These are phyloP conservation scores for Podila horticola DNA, from an alignment of 192 early-diverging fungal genomes.

Conservation along the genomic window DNA sequence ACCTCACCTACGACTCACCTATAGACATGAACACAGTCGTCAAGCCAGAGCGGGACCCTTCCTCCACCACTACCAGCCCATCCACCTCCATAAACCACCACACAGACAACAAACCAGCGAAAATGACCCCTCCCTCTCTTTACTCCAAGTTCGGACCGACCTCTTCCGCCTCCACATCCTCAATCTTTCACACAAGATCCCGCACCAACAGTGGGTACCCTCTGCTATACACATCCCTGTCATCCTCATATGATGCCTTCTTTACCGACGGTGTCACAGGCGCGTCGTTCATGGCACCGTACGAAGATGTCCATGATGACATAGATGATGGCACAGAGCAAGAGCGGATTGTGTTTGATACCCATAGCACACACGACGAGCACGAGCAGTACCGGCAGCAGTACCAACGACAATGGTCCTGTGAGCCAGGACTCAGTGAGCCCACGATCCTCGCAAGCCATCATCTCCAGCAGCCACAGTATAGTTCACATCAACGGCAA, in stretches of 20 bases:
- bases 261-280: slow-evolving; percentile 16
- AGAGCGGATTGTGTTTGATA: neutral
- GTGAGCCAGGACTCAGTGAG: slow-evolving; percentile 5
- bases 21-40: slow-evolving; percentile 2
- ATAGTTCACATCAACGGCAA: neutral
- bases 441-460: slow-evolving; percentile 7
- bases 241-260: slow-evolving; percentile 40
- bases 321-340: neutral
- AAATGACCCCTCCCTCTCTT: slow-evolving; percentile 1
- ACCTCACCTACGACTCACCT: neutral
- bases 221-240: neutral
- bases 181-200: neutral
- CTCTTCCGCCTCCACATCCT: neutral
- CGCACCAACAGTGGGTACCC: neutral
- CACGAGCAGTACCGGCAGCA: slow-evolving; percentile 17
- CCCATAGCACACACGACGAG: neutral
- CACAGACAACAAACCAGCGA: neutral
- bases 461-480: neutral
- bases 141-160: neutral
- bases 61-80: neutral
- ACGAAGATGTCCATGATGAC: neutral
- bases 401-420: slow-evolving; percentile 4
- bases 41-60: neutral
- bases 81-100: neutral
- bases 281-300: neutral